Base-by-base conservation (phyloP, 1,284 basidiomycete species). In the Ganoderma lucidum region DNA sequence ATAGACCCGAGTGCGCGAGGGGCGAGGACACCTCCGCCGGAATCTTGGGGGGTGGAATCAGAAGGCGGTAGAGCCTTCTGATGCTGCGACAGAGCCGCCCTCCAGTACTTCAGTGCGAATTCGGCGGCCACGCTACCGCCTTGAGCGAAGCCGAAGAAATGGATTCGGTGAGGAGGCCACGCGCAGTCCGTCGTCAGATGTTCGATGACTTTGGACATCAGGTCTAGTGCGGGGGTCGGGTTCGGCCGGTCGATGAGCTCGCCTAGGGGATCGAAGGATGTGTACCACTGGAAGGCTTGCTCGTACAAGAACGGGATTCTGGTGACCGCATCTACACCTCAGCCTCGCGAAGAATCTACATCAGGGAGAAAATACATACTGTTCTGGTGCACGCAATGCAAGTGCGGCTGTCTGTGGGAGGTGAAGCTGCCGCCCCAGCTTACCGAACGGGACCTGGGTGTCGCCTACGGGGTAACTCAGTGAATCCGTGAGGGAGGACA, bases 61-160 rank as follows among this genome's bases (percentile, higher is more conserved):
- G 70, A 53, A 12, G 67, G 68, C 70, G 69, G 64, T 6, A 64
- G 28, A 41, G 73, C 67, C 28, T 73, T 73, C 73, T 75, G 70
- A 71, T 77, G 70, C 62, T 75, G 73, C 64, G 81, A 77, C 53
- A 83, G 76, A 73, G 84, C 77, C 32, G 77, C 63, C 65, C 82
- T 84, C 86, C 86, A 87, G 79, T 83, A 85, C 35, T 80, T 75
- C 62, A 93, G 74, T 17, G 83, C 86, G 41, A 90, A 83, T 79
- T 98, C 95, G 1, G 88, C 86, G 2, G 89, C 93, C 44, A 95
- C 88, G 37, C 86, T 94, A 0, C 95, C 96, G 0, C 96, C 96
- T 79, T 98, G 96, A 0, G 88, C 95, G 75, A 96, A 98, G 5
- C 96, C 96, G 74, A 97, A 95, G 15, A 97, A 76, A 78, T 98